Percentiles rank a stretch among this genome's conserved stretches.
Conservation (phyloP, 2,329 filamentous ascomycete genomes). For the Exophiala mesophila region DNA sequence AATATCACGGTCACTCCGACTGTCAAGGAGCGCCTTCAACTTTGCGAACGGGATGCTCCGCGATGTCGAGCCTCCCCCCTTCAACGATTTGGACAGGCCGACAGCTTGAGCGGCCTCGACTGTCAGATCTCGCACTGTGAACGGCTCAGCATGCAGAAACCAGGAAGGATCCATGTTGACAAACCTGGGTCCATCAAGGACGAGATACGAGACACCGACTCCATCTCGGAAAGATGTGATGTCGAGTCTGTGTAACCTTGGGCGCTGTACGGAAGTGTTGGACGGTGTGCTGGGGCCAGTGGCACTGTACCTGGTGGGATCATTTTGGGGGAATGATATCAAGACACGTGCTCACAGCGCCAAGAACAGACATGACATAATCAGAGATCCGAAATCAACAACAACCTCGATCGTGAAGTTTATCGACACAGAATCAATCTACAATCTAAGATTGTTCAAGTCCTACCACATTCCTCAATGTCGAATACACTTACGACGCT, state of each 20-base stretch:
- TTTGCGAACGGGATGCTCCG: conserved; percentile 70
- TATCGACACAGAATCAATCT: too few relatives aligned
- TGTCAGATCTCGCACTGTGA: conserved; percentile 85
- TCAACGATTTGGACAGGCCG: conserved; percentile 49
- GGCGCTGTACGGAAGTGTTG: not conserved
- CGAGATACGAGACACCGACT: conserved; percentile 92
- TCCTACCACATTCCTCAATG: too few relatives aligned
- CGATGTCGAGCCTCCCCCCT: conserved; percentile 55
- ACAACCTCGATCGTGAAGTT: too few relatives aligned
- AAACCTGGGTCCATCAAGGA: conserved; percentile 88
- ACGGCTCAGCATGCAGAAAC: conserved; percentile 24
- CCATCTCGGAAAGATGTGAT: conserved; percentile 55
- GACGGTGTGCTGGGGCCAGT: too few relatives aligned
- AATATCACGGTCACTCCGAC: conserved; percentile 85
- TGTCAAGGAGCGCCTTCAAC: conserved; percentile 92
- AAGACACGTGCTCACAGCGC: too few relatives aligned
- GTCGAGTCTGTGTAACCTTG: conserved; percentile 17
- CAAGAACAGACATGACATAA: too few relatives aligned
- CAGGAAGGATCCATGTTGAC: conserved; percentile 18
- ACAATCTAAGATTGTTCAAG: too few relatives aligned
- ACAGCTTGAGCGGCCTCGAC: conserved; percentile 93
- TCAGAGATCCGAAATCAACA: too few relatives aligned
- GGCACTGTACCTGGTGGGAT: too few relatives aligned
- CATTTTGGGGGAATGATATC: too few relatives aligned
- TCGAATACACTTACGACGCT: too few relatives aligned